Percentiles rank a stretch among this genome's conserved stretches.
phyloP scores from a whole-genome alignment of 2,329 filamentous ascomycete species.

The Colletotrichum sp. region DNA sequence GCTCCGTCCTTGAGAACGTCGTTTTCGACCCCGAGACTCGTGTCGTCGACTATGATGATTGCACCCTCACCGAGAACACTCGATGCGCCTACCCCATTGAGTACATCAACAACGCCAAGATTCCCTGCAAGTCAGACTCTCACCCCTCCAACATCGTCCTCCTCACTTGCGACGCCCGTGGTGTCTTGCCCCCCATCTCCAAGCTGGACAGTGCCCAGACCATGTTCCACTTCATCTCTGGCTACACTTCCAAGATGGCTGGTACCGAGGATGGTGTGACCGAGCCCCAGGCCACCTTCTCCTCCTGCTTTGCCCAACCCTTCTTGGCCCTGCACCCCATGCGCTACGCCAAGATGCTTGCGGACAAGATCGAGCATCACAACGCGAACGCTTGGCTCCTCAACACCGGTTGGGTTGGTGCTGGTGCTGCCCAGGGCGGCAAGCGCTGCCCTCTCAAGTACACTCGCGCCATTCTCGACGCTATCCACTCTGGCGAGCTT shows the following conservation, averaged over 20 bases:
- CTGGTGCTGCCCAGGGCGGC: slow-evolving; percentile 86
- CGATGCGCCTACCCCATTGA: slow-evolving; percentile 98
- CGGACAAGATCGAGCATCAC: slow-evolving; percentile 96
- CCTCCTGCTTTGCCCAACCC: slow-evolving; percentile 97
- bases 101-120: slow-evolving; percentile 99
- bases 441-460: slow-evolving; percentile 99
- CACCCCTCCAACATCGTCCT: slow-evolving; percentile 97
- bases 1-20: slow-evolving; percentile 97
- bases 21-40: slow-evolving; percentile 93
- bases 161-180: slow-evolving; percentile 95
- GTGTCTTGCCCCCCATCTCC: slow-evolving; percentile 96
- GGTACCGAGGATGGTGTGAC: slow-evolving; percentile 97
- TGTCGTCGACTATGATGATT: slow-evolving; percentile 93
- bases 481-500: slow-evolving; percentile 96
- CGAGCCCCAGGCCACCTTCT: slow-evolving; percentile 98
- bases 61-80: slow-evolving; percentile 96
- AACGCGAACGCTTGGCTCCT: slow-evolving; percentile 97
- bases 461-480: slow-evolving; percentile 96
- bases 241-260: slow-evolving; percentile 99
- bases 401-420: slow-evolving; percentile 97
- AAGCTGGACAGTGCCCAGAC: slow-evolving; percentile 94
- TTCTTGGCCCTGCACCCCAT: slow-evolving; percentile 99
- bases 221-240: slow-evolving; percentile 99
- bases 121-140: slow-evolving; percentile 85
- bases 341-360: slow-evolving; percentile 98